Base-by-base conservation (phyloP, 352 stramenopile species). In the Phytophthora cajani region DNA sequence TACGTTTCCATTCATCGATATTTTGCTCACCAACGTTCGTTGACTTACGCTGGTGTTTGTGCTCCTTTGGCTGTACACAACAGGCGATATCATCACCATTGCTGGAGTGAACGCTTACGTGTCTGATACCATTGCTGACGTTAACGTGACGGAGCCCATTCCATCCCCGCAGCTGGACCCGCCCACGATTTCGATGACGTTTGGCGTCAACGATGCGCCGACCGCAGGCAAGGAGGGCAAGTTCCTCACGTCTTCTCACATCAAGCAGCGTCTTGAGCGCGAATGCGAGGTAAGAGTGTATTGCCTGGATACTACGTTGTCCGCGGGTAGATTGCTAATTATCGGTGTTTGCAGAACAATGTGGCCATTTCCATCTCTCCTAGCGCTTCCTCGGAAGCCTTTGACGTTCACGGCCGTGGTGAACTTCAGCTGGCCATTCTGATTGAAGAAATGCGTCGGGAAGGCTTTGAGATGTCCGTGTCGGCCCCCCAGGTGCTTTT, bases 381-480 rank as follows among this genome's bases (percentile, higher is more conserved):
- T 16, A 97, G 92, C 61, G 82, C 89, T 47, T 97, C 89, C 17
- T 91, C 86, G 25, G 94, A 99, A 68, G 91, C 87, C 6, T 98
- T 98, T 38, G 97, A 98, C 58, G 97, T 99, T 1, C 94, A 98
- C 75, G 97, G 95, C 12, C 86, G 97, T 73, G 98, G 97, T 59
- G 97, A 99, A 67, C 83, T 99, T 58, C 98, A 99, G 81, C 88
- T 99, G 16, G 97, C 97, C 58, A 99, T 99, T 73, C 80, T 99
- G 50, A 98, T 99, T 42, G 98, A 99, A 75, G 97, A 98, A 76
- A 99, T 99, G 97, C 85, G 98, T 62, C 90, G 98, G 47, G 97
- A 99, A 79, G 98, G 98, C 10, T 99, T 98, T 61, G 98, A 99
- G 84, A 96, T 99, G 79, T 97, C 94, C 47, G 97, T 99, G 52